Base-by-base conservation (phyloP, 192 early-diverging fungal genomes). In the Spinellus fusiger region DNA sequence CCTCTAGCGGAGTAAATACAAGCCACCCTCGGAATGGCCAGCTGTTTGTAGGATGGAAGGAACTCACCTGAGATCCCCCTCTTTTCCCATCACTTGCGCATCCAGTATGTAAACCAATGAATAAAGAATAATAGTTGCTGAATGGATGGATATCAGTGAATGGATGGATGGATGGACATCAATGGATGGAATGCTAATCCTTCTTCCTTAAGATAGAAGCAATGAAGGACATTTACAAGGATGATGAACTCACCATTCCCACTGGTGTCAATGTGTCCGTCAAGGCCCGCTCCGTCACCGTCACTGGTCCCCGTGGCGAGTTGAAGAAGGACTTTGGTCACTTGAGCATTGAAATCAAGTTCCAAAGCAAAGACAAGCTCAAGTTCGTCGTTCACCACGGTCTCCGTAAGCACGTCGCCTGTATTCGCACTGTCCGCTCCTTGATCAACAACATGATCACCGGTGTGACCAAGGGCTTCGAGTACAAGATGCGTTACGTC, bases 401-500 rank as follows among this genome's bases (percentile, higher is more conserved):
- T 60, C 82, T 77, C 72, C 92, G 94, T 74, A 96, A 98, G 90
- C 94, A 98, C 85, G 78, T 94, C 74, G 94, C 94, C 59, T 95
- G 93, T 85, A 93, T 98, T 81, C 93, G 94, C 67, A 98, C 96
- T 58, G 88, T 98, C 61, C 85, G 89, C 76, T 93, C 92, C 68
- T 87, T 91, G 82, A 93, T 96, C 71, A 76, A 86, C 78, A 98
- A 98, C 89, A 87, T 98, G 88, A 96, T 96, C 83, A 90, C 78
- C 56, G 94, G 94, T 76, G 93, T 96, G 56, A 98, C 96, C 79
- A 93, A 95, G 80, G 96, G 96, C 49, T 98, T 86, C 84, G 85
- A 94, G 84, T 98, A 98, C 88, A 96, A 95, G 88, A 92, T 98
- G 89, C 92, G 94, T 67, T 95, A 90, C 74, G 96, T 96, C 59